Evolutionary conservation across 768 basidiomycete genomes (phyloP), one percentile per base, ranked within the genome.

Genomic region (Trametes cingulata): DNA sequence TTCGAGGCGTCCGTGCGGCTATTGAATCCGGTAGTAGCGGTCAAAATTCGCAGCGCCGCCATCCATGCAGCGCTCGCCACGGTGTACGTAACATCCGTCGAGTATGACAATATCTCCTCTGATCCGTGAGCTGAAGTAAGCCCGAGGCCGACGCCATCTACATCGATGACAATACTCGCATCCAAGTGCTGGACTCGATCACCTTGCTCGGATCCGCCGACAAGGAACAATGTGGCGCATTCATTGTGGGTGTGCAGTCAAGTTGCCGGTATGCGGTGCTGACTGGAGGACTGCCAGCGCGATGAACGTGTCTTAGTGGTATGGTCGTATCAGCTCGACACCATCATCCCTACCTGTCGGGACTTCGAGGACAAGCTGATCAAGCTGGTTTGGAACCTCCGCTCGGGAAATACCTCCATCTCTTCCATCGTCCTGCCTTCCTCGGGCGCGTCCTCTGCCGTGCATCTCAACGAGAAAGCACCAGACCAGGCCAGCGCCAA

Each of bases 141-240:
- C 84, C 85, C 6, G 82, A 87, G 65, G 82, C 82, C 0, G 72
- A 71, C 10, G 83, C 83, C 27, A 84, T 91, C 63, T 85, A 86
- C 68, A 80, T 95, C 60, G 90, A 92, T 73, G 71, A 74, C 56
- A 85, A 93, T 69, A 95, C 92, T 1, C 87, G 91, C 3, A 95
- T 95, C 52, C 93, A 95, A 73, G 85, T 95, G 56, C 72, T 95
- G 25, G 88, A 91, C 60, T 82, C 83, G 15, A 84, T 95, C 63
- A 68, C 70, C 52, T 77, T 83, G 51, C 77, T 95, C 41, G 84
- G 87, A 3, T 80, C 82, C 45, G 92, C 92, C 12, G 90, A 95
- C 70, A 95, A 94, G 76, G 93, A 95, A 69, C 93, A 95, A 67
- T 93, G 89, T 51, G 93, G 87, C 20, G 93, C 93, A 8, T 95